Percentiles rank a stretch among this genome's conserved stretches.
Conservation (phyloP, 2,329 filamentous ascomycete species). For the Fusarium longipes region DNA sequence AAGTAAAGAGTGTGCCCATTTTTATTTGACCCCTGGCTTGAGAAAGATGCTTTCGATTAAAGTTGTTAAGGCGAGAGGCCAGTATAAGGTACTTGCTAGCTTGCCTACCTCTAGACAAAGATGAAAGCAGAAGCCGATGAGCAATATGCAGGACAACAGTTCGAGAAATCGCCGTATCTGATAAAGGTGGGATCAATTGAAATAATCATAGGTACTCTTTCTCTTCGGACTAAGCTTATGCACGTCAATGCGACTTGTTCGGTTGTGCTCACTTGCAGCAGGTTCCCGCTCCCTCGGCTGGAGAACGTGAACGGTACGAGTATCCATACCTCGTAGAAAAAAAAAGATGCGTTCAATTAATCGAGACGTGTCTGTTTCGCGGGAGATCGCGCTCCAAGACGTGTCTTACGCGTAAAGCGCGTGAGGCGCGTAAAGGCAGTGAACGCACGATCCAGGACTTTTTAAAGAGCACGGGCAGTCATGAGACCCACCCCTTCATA, state of each 20-base stretch:
- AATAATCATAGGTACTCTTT: background rate
- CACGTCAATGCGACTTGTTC: slow-evolving; percentile 41
- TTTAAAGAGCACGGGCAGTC: background rate
- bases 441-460: slow-evolving; percentile 35
- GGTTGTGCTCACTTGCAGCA: slow-evolving; percentile 40
- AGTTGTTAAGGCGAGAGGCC: background rate
- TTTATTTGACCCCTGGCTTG: no score
- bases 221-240: slow-evolving; percentile 20
- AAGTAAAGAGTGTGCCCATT: no score
- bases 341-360: slow-evolving; percentile 50
- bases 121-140: slow-evolving; percentile 6
- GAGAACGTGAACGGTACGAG: slow-evolving; percentile 16
- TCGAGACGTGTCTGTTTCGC: slow-evolving; percentile 59
- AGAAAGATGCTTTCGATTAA: slow-evolving; percentile 20
- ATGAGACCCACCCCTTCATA: slow-evolving; percentile 17
- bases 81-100: no score
- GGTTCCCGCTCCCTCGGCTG: slow-evolving; percentile 23
- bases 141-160: background rate
- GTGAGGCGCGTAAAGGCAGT: slow-evolving; percentile 41
- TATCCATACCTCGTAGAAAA: background rate
- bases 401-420: slow-evolving; percentile 46
- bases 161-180: slow-evolving; percentile 2
- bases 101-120: background rate
- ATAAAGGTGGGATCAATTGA: slow-evolving; percentile 23
- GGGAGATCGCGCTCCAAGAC: slow-evolving; percentile 51